Evolutionary conservation across 169 alveolate species (phyloP).

Genomic region (Cryptosporidium sp.): DNA sequence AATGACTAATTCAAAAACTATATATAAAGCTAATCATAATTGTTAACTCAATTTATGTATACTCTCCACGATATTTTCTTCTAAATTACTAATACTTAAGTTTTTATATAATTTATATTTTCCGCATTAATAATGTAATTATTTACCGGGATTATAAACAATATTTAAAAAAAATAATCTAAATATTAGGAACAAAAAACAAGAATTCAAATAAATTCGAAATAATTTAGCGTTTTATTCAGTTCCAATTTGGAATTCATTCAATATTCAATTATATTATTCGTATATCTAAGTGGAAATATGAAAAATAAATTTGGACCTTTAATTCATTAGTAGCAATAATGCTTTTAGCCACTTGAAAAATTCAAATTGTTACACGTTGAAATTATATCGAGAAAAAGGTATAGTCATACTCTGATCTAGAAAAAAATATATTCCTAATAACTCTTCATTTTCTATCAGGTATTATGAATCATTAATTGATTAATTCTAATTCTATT

Average conservation of each 20-base stretch:
- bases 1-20: neutral
- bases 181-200: neutral
- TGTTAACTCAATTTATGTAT: no score
- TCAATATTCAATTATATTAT: no score
- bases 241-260: neutral
- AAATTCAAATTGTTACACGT: neutral
- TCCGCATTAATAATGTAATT: neutral
- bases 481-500: neutral
- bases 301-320: neutral
- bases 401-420: no score
- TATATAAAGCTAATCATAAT: neutral
- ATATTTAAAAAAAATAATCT: neutral
- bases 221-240: no score
- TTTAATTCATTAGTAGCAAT: neutral
- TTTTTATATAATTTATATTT: no score
- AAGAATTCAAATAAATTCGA: no score
- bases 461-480: neutral
- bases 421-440: neutral
- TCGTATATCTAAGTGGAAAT: neutral
- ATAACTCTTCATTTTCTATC: neutral
- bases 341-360: no score
- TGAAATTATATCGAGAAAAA: no score
- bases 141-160: neutral
- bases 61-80: no score
- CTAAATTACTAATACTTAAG: no score